Conservation (phyloP, 306 rosid species). For the Vicia sativa region DNA sequence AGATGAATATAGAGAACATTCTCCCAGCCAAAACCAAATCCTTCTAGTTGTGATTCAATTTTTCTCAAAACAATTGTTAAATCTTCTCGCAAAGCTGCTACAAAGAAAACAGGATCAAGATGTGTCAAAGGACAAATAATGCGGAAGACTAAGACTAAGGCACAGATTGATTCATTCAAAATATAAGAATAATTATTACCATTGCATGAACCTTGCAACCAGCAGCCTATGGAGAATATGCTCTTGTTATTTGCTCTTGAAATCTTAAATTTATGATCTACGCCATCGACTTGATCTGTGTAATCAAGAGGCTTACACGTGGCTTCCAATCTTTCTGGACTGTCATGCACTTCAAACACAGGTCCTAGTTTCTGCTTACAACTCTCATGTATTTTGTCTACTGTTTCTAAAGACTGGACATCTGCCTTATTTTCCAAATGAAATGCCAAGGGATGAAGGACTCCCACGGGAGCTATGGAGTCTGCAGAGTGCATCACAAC, state of each 20-base stretch:
- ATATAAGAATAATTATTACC: constrained; percentile 37
- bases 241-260: constrained; percentile 65
- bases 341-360: constrained; percentile 68
- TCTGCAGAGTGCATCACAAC: constrained; percentile 84
- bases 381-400: constrained; percentile 42
- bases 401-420: constrained; percentile 35
- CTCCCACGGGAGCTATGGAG: constrained; percentile 88
- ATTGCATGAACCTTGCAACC: constrained; percentile 71
- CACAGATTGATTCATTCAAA: constrained; percentile 18
- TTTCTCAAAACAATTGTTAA: constrained; percentile 62
- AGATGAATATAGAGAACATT: constrained; percentile 86
- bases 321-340: constrained; percentile 46
- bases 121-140: constrained; percentile 17
- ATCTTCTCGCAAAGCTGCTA: constrained; percentile 74
- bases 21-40: constrained; percentile 77
- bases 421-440: constrained; percentile 81
- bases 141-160: constrained; percentile 15
- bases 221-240: constrained; percentile 73
- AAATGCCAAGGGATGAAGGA: constrained; percentile 84
- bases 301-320: constrained; percentile 47
- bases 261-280: constrained; percentile 59
- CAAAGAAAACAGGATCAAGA: constrained; percentile 34
- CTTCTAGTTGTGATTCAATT: constrained; percentile 65
- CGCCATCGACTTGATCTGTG: constrained; percentile 40
- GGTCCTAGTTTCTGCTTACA: constrained; percentile 50